phyloP scores from a whole-genome alignment of 176 grass and related monocot species.

The Tillandsia fasciculata region DNA sequence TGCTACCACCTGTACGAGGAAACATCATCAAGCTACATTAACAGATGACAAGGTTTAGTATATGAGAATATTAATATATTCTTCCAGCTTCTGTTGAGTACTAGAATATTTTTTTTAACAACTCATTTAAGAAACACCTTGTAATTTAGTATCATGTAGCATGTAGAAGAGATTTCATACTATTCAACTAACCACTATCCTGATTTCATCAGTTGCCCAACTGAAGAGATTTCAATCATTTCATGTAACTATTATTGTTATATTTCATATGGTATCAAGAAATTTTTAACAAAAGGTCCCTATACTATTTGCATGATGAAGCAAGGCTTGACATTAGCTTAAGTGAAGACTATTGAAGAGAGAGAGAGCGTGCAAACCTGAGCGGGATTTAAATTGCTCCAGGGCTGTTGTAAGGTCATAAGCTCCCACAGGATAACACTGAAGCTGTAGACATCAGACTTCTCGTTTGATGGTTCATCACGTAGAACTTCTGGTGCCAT shows the following conservation, averaged over 20 bases:
- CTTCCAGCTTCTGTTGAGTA: too few species aligned
- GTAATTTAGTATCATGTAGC: too few species aligned
- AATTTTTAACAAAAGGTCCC: too few species aligned
- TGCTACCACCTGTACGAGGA: conserved; percentile 50
- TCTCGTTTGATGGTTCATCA: conserved; percentile 75
- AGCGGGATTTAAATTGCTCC: conserved; percentile 61
- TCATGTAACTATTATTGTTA: too few species aligned
- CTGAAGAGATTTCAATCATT: background rate
- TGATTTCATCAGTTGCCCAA: background rate
- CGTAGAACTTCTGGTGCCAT: conserved; percentile 88
- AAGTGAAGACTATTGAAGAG: background rate
- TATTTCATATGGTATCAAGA: too few species aligned
- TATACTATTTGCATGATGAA: too few species aligned
- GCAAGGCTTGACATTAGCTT: background rate
- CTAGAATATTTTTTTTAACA: too few species aligned
- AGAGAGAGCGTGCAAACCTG: conserved; percentile 27
- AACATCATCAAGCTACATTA: background rate
- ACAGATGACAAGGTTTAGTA: background rate
- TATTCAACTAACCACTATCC: too few species aligned
- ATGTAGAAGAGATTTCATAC: too few species aligned
- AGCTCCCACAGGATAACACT: conserved; percentile 83
- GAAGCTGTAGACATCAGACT: conserved; percentile 84
- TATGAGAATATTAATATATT: too few species aligned
- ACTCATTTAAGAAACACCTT: too few species aligned
- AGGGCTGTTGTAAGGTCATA: conserved; percentile 84